Percentiles rank a stretch among this genome's conserved stretches.
Evolutionary conservation across 106 monocot genomes (phyloP).

Genomic region (Platanthera guangdongensis): DNA sequence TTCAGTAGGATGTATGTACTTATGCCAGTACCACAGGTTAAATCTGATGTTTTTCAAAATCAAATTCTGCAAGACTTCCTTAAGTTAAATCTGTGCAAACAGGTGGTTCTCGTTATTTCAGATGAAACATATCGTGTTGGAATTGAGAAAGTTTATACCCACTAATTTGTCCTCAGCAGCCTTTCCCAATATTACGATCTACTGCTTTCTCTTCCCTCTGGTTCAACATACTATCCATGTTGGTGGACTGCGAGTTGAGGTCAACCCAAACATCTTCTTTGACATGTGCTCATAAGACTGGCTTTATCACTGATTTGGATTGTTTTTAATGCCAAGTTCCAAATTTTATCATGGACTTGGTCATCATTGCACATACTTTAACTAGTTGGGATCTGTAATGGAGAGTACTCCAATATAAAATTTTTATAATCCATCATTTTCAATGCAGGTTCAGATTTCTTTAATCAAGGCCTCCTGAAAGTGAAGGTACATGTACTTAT

Average conservation of each 20-base stretch:
- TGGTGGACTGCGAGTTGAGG: not conserved
- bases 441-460: slow-evolving; percentile 67
- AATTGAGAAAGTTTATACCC: not conserved
- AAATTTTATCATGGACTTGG: not conserved
- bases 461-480: slow-evolving; percentile 27
- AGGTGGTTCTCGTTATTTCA: not conserved
- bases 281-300: not conserved
- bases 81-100: not conserved
- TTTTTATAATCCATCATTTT: not conserved
- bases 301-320: not conserved
- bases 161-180: not conserved
- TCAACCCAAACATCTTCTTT: not conserved
- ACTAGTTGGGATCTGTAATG: not conserved
- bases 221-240: not conserved
- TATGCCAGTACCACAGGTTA: not conserved
- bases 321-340: not conserved
- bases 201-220: not conserved
- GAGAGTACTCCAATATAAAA: not conserved
- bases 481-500: slow-evolving; percentile 31
- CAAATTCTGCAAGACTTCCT: not conserved
- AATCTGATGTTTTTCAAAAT: not conserved
- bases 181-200: not conserved
- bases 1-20: not conserved
- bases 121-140: not conserved
- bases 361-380: not conserved